Conservation (phyloP, 352 stramenopile species). For the Bremia lactucae region DNA sequence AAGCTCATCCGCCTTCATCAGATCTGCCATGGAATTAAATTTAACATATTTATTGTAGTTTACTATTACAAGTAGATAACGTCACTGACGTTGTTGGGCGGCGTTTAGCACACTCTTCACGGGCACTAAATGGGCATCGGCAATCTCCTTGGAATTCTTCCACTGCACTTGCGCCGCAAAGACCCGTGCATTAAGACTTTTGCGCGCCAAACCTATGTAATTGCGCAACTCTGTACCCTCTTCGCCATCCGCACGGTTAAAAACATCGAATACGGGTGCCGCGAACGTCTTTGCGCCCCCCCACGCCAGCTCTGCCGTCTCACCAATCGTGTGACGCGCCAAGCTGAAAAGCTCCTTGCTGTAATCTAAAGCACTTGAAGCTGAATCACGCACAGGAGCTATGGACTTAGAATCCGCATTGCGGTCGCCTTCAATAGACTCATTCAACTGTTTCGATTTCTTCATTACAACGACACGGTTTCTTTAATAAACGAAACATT, state of each 20-base stretch:
- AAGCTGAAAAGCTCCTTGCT: slow-evolving; percentile 54
- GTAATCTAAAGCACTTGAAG: slow-evolving; percentile 32
- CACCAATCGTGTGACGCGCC: slow-evolving; percentile 35
- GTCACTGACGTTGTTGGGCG: slow-evolving; percentile 34
- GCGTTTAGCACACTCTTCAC: slow-evolving; percentile 36
- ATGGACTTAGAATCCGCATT: slow-evolving; percentile 25
- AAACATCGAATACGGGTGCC: slow-evolving; percentile 46
- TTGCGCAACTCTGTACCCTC: slow-evolving; percentile 64
- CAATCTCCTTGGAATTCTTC: slow-evolving; percentile 41
- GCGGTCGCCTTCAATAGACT: slow-evolving; percentile 36
- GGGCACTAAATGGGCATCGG: slow-evolving; percentile 47
- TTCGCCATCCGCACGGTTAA: slow-evolving; percentile 44
- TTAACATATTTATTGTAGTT: slow-evolving; percentile 1
- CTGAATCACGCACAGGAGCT: slow-evolving; percentile 33
- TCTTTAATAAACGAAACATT: too few relatives aligned
- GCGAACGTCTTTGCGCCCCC: slow-evolving; percentile 28
- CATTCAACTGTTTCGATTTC: slow-evolving; percentile 42
- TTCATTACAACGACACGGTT: too few relatives aligned
- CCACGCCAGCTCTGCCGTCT: slow-evolving; percentile 29
- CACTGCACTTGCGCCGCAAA: slow-evolving; percentile 41
- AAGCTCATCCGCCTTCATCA: slow-evolving; percentile 68
- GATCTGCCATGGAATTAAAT: slow-evolving; percentile 25
- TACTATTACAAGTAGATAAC: background rate
- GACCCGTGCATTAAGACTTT: slow-evolving; percentile 50
- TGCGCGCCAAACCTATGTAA: slow-evolving; percentile 32